Base-by-base conservation (phyloP, 345 rosid genomes). In the Hibiscus syriacus region DNA sequence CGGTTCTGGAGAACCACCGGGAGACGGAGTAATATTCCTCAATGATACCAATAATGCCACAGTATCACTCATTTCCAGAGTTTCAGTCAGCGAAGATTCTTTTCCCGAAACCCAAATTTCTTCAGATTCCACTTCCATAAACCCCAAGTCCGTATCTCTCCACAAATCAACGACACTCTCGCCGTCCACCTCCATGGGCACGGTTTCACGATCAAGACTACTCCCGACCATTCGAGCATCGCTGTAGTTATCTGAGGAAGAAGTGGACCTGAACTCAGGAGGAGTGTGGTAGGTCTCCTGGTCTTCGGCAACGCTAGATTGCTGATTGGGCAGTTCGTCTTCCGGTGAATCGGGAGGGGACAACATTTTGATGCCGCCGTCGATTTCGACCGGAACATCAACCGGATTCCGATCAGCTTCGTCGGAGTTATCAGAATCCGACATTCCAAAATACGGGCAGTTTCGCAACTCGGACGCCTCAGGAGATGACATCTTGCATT, bases 121-220 rank as follows among this genome's bases (percentile, higher is more conserved):
- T 10, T 58, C 71, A 9, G 46, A 69, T 67, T 77, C 83, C 56
- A 66, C 36, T 68, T 45, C 77, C 11, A 64, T 57, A 62, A 57
- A 77, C 73, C 78, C 82, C 70, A 73, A 8, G 64, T 83, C 83
- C 23, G 73, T 71, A 63, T 80, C 83, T 75, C 76, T 72, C 39
- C 80, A 81, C 77, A 81, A 69, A 70, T 81, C 79, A 26, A 78
- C 78, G 25, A 66, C 73, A 59, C 39, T 56, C 53, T 6, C 62
- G 14, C 41, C 58, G 6, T 36, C 74, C 49, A 5, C 30, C 9
- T 34, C 38, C 6, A 29, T 5, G 32, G 32, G 32, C 32, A 29
- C 32, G 32, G 32, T 29, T 29, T 29, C 32, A 29, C 32, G 32
- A 29, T 29, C 32, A 29, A 29, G 32, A 29, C 32, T 29, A 29